phyloP scores from a whole-genome alignment of 345 rosid genomes.

The Eucalyptus dawsonii region DNA sequence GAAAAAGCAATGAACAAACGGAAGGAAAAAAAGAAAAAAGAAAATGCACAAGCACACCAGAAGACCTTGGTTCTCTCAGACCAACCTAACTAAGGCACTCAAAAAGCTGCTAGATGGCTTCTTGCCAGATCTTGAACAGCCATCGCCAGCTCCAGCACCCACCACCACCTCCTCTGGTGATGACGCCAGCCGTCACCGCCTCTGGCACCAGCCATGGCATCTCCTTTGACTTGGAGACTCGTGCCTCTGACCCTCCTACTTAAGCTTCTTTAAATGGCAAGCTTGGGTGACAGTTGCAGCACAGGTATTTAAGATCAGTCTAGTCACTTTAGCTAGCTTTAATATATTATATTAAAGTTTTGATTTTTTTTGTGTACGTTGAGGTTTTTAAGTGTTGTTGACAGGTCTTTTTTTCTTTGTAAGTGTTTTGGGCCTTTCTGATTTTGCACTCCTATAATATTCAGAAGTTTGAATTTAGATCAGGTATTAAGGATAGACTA shows the following conservation, averaged over 20 bases:
- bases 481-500: not conserved
- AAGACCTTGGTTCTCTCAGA: not conserved
- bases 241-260: not conserved
- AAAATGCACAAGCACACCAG: not conserved
- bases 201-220: not conserved
- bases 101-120: not conserved
- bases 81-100: not conserved
- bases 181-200: rapidly evolving
- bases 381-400: not conserved
- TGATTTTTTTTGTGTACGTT: not conserved
- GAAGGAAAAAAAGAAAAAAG: not conserved
- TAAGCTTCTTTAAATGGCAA: not conserved
- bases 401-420: not conserved
- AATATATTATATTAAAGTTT: not conserved
- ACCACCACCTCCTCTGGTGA: not conserved
- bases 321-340: not conserved
- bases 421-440: not conserved
- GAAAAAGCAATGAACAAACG: not conserved
- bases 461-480: not conserved
- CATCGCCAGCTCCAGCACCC: not conserved
- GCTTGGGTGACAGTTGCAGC: not conserved
- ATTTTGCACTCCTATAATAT: not conserved
- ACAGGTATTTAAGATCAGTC: not conserved
- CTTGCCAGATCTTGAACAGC: not conserved
- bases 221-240: not conserved